Base-by-base conservation (phyloP, 768 basidiomycete genomes). In the Butyriboletus loyo region DNA sequence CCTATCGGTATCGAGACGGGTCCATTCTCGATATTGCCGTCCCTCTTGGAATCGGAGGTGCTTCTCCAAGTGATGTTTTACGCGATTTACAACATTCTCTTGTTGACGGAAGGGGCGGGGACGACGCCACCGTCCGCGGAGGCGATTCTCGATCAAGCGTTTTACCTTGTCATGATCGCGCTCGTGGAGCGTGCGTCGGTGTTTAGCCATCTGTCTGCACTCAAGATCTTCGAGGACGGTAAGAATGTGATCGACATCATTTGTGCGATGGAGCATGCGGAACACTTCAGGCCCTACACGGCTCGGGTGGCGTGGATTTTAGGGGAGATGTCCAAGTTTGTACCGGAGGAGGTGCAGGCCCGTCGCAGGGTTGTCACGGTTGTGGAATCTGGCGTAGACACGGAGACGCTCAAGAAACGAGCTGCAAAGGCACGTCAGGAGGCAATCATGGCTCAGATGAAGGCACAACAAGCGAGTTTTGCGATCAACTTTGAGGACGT, bases 371-470 rank as follows among this genome's bases (percentile, higher is more conserved):
- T 78, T 7, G 64, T 73, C 3, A 73, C 78, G 27, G 61, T 65
- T 11, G 62, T 67, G 7, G 60, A 67, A 5, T 66, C 66, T 5
- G 67, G 72, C 1, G 63, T 75, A 22, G 81, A 86, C 54, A 70
- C 81, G 3, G 86, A 83, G 52, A 85, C 86, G 51, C 80, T 83
- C 38, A 89, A 87, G 75, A 92, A 91, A 66, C 77, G 77, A 27
- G 91, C 93, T 5, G 93, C 91, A 8, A 92, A 93, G 67, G 89
- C 84, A 13, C 77, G 95, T n/a, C 89, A 97, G 67, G 90, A 88
- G 54, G 87, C 89, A 0, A 91, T 99, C 62, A 91, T 99, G 92
- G 83, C 85, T 63, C 87, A 97, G 72, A 98, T 98, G 84, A 92
- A 91, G 63, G 86, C 86, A 24, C 90, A 94, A 62, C 95, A 98